Evolutionary conservation across 192 early-diverging fungal genomes (phyloP).

Genomic region (Coemansia sp.): DNA sequence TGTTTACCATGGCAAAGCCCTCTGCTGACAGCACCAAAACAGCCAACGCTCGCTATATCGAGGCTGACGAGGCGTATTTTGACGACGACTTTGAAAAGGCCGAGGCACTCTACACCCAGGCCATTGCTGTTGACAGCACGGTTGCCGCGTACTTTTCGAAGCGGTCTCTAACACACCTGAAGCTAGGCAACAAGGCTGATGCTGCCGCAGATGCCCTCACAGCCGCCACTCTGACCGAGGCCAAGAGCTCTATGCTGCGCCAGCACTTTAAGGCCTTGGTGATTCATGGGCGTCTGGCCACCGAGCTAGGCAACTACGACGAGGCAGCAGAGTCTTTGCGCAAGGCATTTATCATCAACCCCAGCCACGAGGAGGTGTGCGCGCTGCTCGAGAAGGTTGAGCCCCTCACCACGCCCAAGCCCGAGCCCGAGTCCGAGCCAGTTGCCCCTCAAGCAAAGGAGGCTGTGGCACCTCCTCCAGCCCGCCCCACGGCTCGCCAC

Average conservation of each 20-base stretch:
- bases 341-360: slow-evolving; percentile 60
- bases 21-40: slow-evolving; percentile 22
- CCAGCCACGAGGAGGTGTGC: slow-evolving; percentile 48
- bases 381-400: slow-evolving; percentile 39
- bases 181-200: slow-evolving; percentile 59
- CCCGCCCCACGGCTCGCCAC: slow-evolving; percentile 61
- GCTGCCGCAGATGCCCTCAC: slow-evolving; percentile 67
- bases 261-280: slow-evolving; percentile 67
- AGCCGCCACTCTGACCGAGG: slow-evolving; percentile 58
- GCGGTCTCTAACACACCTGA: slow-evolving; percentile 62
- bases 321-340: slow-evolving; percentile 59
- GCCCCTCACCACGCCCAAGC: slow-evolving; percentile 43
- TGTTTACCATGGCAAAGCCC: slow-evolving; percentile 9
- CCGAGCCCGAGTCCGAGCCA: slow-evolving; percentile 22
- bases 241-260: slow-evolving; percentile 48
- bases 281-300: slow-evolving; percentile 60
- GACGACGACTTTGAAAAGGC: slow-evolving; percentile 77
- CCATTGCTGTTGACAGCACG: slow-evolving; percentile 61
- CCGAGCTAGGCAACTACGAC: slow-evolving; percentile 58
- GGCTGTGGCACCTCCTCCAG: slow-evolving; percentile 1
- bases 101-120: slow-evolving; percentile 64
- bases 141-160: slow-evolving; percentile 65
- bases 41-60: slow-evolving; percentile 32
- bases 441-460: background rate
- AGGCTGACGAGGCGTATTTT: slow-evolving; percentile 75